Percentiles rank a stretch among this genome's conserved stretches.
Conservation (phyloP, 371 early-diverging fungal species). For the Mucor circinelloides region DNA sequence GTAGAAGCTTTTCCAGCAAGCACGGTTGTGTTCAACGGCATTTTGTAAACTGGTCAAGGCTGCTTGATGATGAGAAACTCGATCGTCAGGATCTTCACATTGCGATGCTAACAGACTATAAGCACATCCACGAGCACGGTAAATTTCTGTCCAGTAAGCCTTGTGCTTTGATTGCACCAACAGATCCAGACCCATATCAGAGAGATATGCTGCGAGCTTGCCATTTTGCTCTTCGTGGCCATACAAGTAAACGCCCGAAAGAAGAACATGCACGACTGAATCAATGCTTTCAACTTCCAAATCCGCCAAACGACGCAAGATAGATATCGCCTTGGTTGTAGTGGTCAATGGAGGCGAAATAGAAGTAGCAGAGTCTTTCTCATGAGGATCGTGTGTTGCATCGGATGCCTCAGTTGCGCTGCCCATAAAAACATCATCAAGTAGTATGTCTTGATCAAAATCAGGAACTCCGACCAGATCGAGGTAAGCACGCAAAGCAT, state of each 20-base stretch:
- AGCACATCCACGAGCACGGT: constrained; percentile 59
- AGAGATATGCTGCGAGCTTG: constrained; percentile 38
- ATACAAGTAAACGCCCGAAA: constrained; percentile 48
- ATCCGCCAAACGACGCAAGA: background rate
- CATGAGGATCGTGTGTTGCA: background rate
- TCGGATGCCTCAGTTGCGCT: background rate
- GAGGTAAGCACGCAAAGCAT: constrained; percentile 65
- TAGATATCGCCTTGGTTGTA: background rate
- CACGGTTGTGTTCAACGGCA: constrained; percentile 48
- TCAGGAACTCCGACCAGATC: constrained; percentile 45
- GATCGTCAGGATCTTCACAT: constrained; percentile 62
- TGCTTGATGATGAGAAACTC: constrained; percentile 60
- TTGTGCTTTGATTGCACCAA: background rate
- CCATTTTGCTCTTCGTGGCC: constrained; percentile 46
- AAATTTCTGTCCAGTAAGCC: constrained; percentile 24
- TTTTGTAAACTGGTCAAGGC: constrained; percentile 60
- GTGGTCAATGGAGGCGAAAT: background rate
- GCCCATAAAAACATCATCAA: background rate
- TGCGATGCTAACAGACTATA: constrained; percentile 64
- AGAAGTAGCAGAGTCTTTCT: constrained; percentile 1
- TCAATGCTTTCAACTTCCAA: constrained; percentile 11
- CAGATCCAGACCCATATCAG: constrained; percentile 36
- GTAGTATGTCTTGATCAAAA: background rate
- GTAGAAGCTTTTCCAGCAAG: constrained; percentile 62
- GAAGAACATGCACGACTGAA: constrained; percentile 43